These are phyloP conservation scores for Xylaria polymorpha DNA, from an alignment of 2,329 filamentous ascomycete species.

Conservation along the genomic window DNA sequence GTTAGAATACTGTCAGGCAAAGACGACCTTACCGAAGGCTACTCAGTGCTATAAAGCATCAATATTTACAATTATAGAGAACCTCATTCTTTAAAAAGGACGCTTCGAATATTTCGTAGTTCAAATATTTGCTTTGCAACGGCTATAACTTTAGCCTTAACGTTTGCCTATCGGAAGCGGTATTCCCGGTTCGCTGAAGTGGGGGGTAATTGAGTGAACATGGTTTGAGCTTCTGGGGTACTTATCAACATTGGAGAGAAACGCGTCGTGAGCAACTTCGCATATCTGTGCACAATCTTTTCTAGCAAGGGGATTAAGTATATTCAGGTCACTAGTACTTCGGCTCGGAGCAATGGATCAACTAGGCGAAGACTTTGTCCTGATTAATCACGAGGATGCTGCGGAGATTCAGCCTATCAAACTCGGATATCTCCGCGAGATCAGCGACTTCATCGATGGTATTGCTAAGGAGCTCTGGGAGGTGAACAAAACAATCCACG, in stretches of 20 bases:
- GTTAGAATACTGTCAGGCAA: neutral
- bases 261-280: too few relatives aligned
- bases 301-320: neutral
- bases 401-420: slow-evolving; percentile 29
- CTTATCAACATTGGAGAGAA: neutral
- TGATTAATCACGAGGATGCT: slow-evolving; percentile 45
- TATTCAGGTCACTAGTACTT: neutral
- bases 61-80: neutral
- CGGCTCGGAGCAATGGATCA: slow-evolving; percentile 37
- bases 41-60: neutral
- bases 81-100: neutral
- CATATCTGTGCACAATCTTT: neutral
- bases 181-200: slow-evolving; percentile 17
- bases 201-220: slow-evolving; percentile 24
- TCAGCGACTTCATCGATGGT: slow-evolving; percentile 54
- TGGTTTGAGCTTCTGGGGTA: slow-evolving; percentile 1
- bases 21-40: neutral
- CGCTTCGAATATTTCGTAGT: neutral
- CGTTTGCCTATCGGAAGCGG: slow-evolving; percentile 3
- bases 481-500: slow-evolving; percentile 63
- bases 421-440: slow-evolving; percentile 49
- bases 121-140: neutral
- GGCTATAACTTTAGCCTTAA: slow-evolving; percentile 13
- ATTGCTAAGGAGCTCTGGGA: slow-evolving; percentile 56
- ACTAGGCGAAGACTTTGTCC: slow-evolving; percentile 46